Evolutionary conservation across 2,329 filamentous ascomycete genomes (phyloP), one percentile per base, ranked within the genome.

Genomic region (Colletotrichum filicis): DNA sequence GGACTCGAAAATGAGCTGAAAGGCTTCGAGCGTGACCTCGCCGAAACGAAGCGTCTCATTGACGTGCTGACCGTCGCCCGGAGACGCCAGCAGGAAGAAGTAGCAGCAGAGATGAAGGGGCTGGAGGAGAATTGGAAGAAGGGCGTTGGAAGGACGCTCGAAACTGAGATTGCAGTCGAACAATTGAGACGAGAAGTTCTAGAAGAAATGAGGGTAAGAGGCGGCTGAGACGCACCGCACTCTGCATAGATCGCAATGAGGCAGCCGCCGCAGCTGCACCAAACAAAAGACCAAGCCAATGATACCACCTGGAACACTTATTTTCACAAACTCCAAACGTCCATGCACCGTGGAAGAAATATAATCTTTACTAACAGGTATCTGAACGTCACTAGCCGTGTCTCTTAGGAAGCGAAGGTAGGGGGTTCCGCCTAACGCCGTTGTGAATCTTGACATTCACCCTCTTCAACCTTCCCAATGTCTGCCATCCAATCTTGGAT

Each of bases 131-230:
- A 89, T 3, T 98, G 96, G 96, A 92, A 89, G 83, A 88, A 86
- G 62, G 94, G 94, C 28, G 90, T 98, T 1, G 93, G 93, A 3
- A 89, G 91, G 73, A 92, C 97, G 59, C 84, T 98, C 52, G 95
- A 98, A 88, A 94, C 94, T 0, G 94, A 98, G 86, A 88, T 96
- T 66, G 97, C 95, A 0, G 92, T 92, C 11, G 94, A 97, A 83
- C 88, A 87, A 61, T 78, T 98, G 77, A 87, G 91, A 79, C 85
- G 85, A 76, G 88, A 94, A 82, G 90, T 95, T 64, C 79, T 95
- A 73, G 90, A 92, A 77, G 87, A 88, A 80, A 87, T 92, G 82
- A 87, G 63, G 42, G 22, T 26, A 52, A 72, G 58, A n/a, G 61
- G 37, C 11, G 68, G 30, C 22, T 74, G 42, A 61, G 24, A 19